phyloP scores from a whole-genome alignment of 768 basidiomycete species.

The Termitomyces sp. region DNA sequence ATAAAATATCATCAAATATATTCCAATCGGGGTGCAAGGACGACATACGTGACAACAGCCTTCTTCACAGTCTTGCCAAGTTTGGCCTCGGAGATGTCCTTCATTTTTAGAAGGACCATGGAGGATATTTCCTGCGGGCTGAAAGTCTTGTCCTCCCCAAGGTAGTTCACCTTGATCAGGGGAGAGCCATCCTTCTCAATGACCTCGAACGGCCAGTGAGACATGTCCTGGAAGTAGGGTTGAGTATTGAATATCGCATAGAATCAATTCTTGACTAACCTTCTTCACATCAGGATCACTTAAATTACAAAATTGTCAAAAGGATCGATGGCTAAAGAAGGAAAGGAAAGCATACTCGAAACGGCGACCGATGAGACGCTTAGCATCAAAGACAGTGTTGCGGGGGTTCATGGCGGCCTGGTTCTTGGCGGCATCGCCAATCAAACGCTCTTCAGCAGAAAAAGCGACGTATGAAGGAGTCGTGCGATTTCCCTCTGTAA shows the following conservation, averaged over 20 bases:
- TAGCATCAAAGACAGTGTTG: conserved; percentile 99
- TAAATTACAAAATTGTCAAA: conserved; percentile 8
- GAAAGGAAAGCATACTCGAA: conserved; percentile 63
- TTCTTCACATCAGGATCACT: conserved; percentile 94
- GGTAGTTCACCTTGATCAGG: conserved; percentile 93
- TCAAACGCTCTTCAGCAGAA: conserved; percentile 91
- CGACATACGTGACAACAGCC: conserved; percentile 91
- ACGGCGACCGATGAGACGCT: conserved; percentile 96
- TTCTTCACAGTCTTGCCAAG: conserved; percentile 98
- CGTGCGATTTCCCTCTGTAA: conserved; percentile 92
- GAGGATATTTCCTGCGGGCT: conserved; percentile 99
- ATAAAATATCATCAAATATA: not conserved
- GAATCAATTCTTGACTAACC: conserved; percentile 31
- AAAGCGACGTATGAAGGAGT: conserved; percentile 99
- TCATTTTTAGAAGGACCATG: conserved; percentile 99
- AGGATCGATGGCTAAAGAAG: conserved; percentile 1
- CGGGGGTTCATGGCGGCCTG: conserved; percentile 99
- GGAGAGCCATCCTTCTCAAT: conserved; percentile 97
- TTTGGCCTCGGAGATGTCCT: conserved; percentile 99
- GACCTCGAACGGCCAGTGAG: conserved; percentile 97
- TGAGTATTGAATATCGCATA: conserved; percentile 7
- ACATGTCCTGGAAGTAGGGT: conserved; percentile 64
- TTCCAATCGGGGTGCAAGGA: conserved; percentile 2
- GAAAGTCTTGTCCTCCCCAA: conserved; percentile 92
- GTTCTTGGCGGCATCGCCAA: conserved; percentile 98